Evolutionary conservation across 1,139 yeast species (phyloP).

Genomic region (Suhomyces bribrorum): DNA sequence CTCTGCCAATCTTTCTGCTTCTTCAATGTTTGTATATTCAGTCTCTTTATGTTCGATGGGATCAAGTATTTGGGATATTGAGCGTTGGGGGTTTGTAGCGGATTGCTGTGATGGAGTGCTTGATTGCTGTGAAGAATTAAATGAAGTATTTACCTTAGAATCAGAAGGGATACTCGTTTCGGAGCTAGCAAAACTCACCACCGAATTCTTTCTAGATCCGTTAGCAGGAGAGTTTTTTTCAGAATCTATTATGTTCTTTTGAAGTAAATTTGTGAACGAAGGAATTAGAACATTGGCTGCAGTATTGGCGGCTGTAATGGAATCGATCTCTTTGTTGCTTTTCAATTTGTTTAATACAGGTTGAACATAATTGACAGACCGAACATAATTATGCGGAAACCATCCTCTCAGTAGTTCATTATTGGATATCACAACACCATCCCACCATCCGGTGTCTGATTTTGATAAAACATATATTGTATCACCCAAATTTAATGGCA

Average conservation of each 20-base stretch:
- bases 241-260: conserved; percentile 34
- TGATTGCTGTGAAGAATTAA: conserved; percentile 7
- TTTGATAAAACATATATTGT: conserved; percentile 53
- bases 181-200: conserved; percentile 50
- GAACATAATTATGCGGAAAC: conserved; percentile 67
- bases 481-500: conserved; percentile 52
- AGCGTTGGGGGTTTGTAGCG: conserved; percentile 8
- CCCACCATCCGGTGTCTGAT: conserved; percentile 74
- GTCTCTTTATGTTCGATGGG: conserved; percentile 17
- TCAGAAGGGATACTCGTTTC: conserved; percentile 32
- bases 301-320: conserved; percentile 51
- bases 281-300: conserved; percentile 53
- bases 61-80: conserved; percentile 12
- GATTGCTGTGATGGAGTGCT: conserved; percentile 8
- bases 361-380: conserved; percentile 49
- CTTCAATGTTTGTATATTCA: conserved; percentile 30
- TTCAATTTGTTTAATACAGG: conserved; percentile 45
- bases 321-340: conserved; percentile 44
- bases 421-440: conserved; percentile 53
- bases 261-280: conserved; percentile 42
- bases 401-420: conserved; percentile 60
- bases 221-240: conserved; percentile 34
- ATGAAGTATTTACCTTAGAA: conserved; percentile 8
- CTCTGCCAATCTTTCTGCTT: conserved; percentile 39
- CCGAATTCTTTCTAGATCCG: conserved; percentile 46